These are phyloP conservation scores for Zancudomyces culisetae DNA, from an alignment of 371 early-diverging fungal species.

Conservation along the genomic window DNA sequence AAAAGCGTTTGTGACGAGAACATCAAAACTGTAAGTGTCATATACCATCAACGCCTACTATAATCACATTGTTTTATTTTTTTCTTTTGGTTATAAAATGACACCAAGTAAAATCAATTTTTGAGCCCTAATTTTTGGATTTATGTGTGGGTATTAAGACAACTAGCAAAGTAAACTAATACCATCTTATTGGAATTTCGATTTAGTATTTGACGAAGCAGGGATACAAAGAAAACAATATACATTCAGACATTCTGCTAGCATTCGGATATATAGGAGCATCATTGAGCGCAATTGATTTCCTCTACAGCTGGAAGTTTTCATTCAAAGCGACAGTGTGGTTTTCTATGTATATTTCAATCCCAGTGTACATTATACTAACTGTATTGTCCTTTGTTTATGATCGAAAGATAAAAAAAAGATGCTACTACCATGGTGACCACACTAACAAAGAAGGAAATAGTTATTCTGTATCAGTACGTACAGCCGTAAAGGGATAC, in stretches of 20 bases:
- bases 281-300: constrained; percentile 28
- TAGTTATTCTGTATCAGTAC: constrained; percentile 19
- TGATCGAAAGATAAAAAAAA: not conserved
- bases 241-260: constrained; percentile 35
- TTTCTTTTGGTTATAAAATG: not conserved
- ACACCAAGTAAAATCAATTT: not conserved
- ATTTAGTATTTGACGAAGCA: constrained; percentile 27
- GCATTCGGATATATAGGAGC: constrained; percentile 32
- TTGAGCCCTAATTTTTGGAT: not conserved
- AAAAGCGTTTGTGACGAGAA: constrained; percentile 34
- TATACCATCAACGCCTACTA: too few species aligned
- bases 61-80: too few species aligned
- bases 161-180: too few species aligned
- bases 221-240: constrained; percentile 31
- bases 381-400: not conserved
- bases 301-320: constrained; percentile 31
- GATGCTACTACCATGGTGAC: not conserved
- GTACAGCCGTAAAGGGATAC: constrained; percentile 13
- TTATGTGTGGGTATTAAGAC: too few species aligned
- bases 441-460: not conserved
- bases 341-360: constrained; percentile 27
- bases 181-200: not conserved
- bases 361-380: constrained; percentile 23
- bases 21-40: constrained; percentile 22
- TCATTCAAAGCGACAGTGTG: constrained; percentile 32